Percentiles rank a stretch among this genome's conserved stretches.
Conservation (phyloP, 495 filamentous ascomycete species). For the Sordaria brevicollis region DNA sequence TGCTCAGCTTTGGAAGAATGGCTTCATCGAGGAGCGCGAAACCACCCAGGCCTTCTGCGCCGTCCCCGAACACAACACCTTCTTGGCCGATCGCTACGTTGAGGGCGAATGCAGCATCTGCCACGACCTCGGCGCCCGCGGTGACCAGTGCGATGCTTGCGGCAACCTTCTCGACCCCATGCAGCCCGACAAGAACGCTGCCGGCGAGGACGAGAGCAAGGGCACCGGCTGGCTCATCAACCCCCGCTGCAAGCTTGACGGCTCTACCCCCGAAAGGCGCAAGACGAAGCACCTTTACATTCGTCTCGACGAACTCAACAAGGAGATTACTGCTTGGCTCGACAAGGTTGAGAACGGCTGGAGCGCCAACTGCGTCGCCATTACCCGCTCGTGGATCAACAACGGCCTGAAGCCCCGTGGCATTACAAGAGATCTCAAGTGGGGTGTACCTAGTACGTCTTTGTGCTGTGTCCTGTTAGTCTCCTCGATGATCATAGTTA, state of each 20-base stretch:
- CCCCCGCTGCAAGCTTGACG: conserved; percentile 71
- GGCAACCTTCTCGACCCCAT: conserved; percentile 69
- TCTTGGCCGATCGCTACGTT: conserved; percentile 88
- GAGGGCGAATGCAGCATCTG: conserved; percentile 74
- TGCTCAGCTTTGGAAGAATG: conserved; percentile 61
- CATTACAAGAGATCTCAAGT: conserved; percentile 88
- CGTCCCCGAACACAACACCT: conserved; percentile 53
- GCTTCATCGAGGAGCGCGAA: conserved; percentile 70
- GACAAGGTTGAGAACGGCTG: conserved; percentile 44
- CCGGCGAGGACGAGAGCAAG: conserved; percentile 13
- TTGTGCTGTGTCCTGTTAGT: conserved; percentile 45
- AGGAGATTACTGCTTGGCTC: conserved; percentile 62
- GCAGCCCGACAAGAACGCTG: conserved; percentile 22
- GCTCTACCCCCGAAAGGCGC: conserved; percentile 60
- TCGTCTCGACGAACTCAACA: conserved; percentile 67
- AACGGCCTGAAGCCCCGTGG: conserved; percentile 73
- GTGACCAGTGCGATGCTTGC: conserved; percentile 77
- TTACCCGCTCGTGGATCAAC: conserved; percentile 69
- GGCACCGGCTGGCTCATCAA: conserved; percentile 32
- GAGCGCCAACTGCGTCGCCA: conserved; percentile 64
- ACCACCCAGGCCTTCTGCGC: conserved; percentile 78
- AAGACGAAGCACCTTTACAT: conserved; percentile 60
- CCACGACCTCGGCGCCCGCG: conserved; percentile 69
- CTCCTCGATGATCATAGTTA: not conserved
- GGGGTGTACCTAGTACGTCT: conserved; percentile 50